Evolutionary conservation across 2,329 filamentous ascomycete genomes (phyloP).

Genomic region (Colletotrichum viniferum): DNA sequence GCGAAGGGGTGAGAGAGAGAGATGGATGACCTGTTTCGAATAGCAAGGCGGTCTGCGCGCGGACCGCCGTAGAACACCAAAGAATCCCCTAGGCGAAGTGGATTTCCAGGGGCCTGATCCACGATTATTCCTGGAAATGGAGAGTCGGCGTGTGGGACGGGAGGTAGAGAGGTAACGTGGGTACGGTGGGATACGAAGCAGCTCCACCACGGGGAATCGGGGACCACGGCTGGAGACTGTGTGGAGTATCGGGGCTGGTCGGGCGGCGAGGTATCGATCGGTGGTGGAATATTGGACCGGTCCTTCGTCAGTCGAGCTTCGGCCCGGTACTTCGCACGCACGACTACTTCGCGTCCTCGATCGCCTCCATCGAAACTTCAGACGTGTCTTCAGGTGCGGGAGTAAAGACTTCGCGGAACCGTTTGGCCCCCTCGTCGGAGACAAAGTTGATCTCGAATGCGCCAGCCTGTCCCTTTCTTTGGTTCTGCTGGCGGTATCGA

Average conservation of each 20-base stretch:
- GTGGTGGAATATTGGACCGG: neutral
- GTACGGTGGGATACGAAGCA: neutral
- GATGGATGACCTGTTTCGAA: neutral
- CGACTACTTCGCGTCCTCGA: neutral
- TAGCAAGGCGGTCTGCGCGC: neutral
- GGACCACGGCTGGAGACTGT: neutral
- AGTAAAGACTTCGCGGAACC: constrained; percentile 47
- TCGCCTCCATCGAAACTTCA: neutral
- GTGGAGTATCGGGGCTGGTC: neutral
- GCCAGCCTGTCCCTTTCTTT: constrained; percentile 51
- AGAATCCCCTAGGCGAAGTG: neutral
- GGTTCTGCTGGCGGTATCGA: constrained; percentile 56
- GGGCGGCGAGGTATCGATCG: neutral
- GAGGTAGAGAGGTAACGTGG: neutral
- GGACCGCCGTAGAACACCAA: neutral
- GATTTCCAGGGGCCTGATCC: neutral
- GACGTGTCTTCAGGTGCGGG: neutral
- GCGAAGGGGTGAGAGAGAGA: neutral
- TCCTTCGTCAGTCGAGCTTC: neutral
- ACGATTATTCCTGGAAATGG: neutral
- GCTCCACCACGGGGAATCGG: neutral
- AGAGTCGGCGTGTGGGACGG: neutral
- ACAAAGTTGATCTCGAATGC: constrained; percentile 58
- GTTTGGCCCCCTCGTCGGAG: constrained; percentile 41
- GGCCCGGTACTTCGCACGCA: neutral